Conservation (phyloP, 2,329 filamentous ascomycete genomes). For the Sclerotinia glacialis region DNA sequence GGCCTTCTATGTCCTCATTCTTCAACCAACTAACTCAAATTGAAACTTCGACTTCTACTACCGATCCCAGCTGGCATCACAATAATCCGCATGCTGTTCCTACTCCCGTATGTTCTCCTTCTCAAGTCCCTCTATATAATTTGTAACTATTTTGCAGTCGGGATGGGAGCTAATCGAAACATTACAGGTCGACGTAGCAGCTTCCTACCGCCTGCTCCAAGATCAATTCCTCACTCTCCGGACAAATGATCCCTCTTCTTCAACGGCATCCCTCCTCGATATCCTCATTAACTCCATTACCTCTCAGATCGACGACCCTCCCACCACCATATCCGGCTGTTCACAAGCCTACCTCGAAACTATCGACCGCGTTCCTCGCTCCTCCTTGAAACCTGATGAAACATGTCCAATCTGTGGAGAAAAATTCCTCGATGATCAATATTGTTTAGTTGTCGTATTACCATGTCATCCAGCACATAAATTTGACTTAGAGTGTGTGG, state of each 20-base stretch:
- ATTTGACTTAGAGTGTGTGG: constrained; percentile 67
- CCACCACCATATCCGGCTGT: constrained; percentile 52
- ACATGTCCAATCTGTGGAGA: constrained; percentile 65
- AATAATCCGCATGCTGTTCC: constrained; percentile 58
- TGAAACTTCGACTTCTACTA: constrained; percentile 36
- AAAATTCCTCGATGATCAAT: constrained; percentile 58
- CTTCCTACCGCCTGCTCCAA: constrained; percentile 58
- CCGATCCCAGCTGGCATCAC: constrained; percentile 24
- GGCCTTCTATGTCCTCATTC: constrained; percentile 63
- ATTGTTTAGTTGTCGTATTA: constrained; percentile 61
- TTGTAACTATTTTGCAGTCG: not conserved
- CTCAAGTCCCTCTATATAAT: not conserved
- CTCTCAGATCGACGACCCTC: constrained; percentile 51
- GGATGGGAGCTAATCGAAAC: not conserved
- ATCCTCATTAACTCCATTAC: constrained; percentile 50
- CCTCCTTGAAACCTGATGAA: constrained; percentile 47
- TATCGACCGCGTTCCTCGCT: constrained; percentile 56
- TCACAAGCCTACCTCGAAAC: constrained; percentile 57
- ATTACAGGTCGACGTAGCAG: constrained; percentile 49
- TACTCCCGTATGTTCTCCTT: constrained; percentile 44
- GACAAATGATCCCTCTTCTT: constrained; percentile 44
- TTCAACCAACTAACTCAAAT: constrained; percentile 51
- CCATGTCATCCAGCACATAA: constrained; percentile 57
- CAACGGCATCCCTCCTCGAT: constrained; percentile 49
- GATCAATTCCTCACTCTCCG: constrained; percentile 53